Conservation (phyloP, 352 stramenopile species). For the Saprolegnia diclina region DNA sequence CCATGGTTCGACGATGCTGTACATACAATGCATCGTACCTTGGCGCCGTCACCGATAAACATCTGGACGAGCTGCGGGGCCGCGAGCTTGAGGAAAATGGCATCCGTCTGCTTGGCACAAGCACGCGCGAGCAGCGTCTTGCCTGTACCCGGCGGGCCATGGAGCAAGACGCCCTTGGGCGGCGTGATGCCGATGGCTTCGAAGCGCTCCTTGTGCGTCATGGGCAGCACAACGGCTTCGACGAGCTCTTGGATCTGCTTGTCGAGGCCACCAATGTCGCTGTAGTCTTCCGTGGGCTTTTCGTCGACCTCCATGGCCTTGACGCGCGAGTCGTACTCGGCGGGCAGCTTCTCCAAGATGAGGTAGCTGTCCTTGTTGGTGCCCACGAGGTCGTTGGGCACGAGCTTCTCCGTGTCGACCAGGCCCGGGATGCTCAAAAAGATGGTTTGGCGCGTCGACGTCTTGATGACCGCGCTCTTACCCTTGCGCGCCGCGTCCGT, state of each 20-base stretch:
- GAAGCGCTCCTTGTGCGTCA: slow-evolving; percentile 98
- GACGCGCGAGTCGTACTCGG: slow-evolving; percentile 97
- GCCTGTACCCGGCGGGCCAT: slow-evolving; percentile 95
- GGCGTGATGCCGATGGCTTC: slow-evolving; percentile 94
- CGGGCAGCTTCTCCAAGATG: slow-evolving; percentile 97
- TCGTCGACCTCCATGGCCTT: slow-evolving; percentile 98
- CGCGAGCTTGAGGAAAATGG: slow-evolving; percentile 98
- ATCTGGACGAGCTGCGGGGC: slow-evolving; percentile 98
- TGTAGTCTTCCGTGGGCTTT: slow-evolving; percentile 92
- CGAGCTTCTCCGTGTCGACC: slow-evolving; percentile 91
- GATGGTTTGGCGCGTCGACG: slow-evolving; percentile 97
- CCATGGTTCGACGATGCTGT: background rate
- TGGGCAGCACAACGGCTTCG: slow-evolving; percentile 96
- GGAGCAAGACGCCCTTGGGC: slow-evolving; percentile 96
- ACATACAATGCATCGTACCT: slow-evolving; percentile 30
- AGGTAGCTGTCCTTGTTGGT: slow-evolving; percentile 99
- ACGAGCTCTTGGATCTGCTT: slow-evolving; percentile 99
- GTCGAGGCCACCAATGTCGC: slow-evolving; percentile 94
- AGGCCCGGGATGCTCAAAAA: slow-evolving; percentile 98
- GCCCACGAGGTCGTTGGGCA: slow-evolving; percentile 96
- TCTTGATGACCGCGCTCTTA: slow-evolving; percentile 97
- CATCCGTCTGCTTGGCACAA: slow-evolving; percentile 98
- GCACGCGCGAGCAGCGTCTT: slow-evolving; percentile 98
- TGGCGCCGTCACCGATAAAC: slow-evolving; percentile 99
- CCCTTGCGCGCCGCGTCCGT: slow-evolving; percentile 87